phyloP scores from a whole-genome alignment of 192 early-diverging fungal genomes.

The Geosiphon pyriformis region DNA sequence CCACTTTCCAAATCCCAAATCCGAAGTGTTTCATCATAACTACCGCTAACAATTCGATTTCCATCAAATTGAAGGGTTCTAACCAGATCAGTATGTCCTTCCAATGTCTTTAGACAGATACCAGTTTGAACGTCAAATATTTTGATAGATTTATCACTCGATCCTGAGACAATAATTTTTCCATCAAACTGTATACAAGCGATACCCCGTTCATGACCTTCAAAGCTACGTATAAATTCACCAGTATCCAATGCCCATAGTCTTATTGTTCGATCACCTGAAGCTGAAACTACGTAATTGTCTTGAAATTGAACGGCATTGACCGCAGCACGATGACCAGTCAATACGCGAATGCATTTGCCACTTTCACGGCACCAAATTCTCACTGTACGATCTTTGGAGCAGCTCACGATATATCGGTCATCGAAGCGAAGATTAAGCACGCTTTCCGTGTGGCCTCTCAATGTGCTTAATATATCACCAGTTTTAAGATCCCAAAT shows the following conservation, averaged over 20 bases:
- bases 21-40: constrained; percentile 84
- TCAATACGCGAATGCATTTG: constrained; percentile 45
- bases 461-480: constrained; percentile 36
- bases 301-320: constrained; percentile 72
- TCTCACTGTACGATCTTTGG: constrained; percentile 75
- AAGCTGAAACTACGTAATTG: constrained; percentile 58
- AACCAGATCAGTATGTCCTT: constrained; percentile 63
- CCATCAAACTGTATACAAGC: constrained; percentile 92
- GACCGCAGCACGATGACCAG: constrained; percentile 71
- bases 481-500: constrained; percentile 69
- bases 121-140: constrained; percentile 50
- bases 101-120: constrained; percentile 39
- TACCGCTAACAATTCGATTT: constrained; percentile 72
- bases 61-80: constrained; percentile 65
- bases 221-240: constrained; percentile 55
- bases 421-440: constrained; percentile 73
- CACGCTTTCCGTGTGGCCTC: constrained; percentile 60
- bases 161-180: constrained; percentile 74
- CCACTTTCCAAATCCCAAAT: constrained; percentile 80
- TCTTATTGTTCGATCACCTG: constrained; percentile 78
- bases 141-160: constrained; percentile 73
- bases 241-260: constrained; percentile 78
- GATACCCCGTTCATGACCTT: constrained; percentile 76
- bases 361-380: constrained; percentile 76
- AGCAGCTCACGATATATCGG: constrained; percentile 72